Percentiles rank a stretch among this genome's conserved stretches.
phyloP scores from a whole-genome alignment of 2,329 filamentous ascomycete species.

The Cordyceps cicadae region DNA sequence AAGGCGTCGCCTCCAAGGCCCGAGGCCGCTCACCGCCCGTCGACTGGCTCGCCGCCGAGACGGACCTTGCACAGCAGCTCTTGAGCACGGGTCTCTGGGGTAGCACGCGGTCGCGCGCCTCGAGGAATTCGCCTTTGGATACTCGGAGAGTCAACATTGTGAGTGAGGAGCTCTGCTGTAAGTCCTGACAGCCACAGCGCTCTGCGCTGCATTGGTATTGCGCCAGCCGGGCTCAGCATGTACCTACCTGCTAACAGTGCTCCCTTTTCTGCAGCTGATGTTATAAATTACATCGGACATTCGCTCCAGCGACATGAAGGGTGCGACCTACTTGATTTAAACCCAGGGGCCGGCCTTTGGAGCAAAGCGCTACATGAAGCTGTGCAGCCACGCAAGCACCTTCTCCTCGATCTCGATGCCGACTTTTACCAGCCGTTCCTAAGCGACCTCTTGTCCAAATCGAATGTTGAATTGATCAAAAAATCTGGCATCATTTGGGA shows the following conservation, averaged over 20 bases:
- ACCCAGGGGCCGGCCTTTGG: conserved; percentile 72
- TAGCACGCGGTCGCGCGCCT: background rate
- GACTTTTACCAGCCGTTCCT: conserved; percentile 54
- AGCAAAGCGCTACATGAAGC: conserved; percentile 67
- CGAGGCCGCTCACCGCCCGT: background rate
- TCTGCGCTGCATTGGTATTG: no score
- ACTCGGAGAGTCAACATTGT: conserved; percentile 44
- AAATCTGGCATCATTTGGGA: conserved; percentile 52
- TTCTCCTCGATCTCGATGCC: conserved; percentile 68
- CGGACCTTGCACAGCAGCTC: conserved; percentile 19
- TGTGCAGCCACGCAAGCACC: conserved; percentile 70
- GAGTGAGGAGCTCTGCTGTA: conserved; percentile 42
- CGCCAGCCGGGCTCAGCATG: background rate
- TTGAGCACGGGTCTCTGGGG: conserved; percentile 21
- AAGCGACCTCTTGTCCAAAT: conserved; percentile 41
- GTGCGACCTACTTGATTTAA: conserved; percentile 80
- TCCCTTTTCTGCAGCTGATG: conserved; percentile 45
- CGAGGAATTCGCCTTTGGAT: conserved; percentile 17
- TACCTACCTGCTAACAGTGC: background rate
- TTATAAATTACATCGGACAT: conserved; percentile 59
- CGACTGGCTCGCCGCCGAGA: conserved; percentile 1
- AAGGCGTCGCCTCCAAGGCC: background rate
- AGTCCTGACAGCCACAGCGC: conserved; percentile 6
- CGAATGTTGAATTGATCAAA: conserved; percentile 42
- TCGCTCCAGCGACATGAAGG: conserved; percentile 62